Percentiles rank a stretch among this genome's conserved stretches.
Conservation (phyloP, 2,329 filamentous ascomycete species). For the Pezicula neosporulosa region DNA sequence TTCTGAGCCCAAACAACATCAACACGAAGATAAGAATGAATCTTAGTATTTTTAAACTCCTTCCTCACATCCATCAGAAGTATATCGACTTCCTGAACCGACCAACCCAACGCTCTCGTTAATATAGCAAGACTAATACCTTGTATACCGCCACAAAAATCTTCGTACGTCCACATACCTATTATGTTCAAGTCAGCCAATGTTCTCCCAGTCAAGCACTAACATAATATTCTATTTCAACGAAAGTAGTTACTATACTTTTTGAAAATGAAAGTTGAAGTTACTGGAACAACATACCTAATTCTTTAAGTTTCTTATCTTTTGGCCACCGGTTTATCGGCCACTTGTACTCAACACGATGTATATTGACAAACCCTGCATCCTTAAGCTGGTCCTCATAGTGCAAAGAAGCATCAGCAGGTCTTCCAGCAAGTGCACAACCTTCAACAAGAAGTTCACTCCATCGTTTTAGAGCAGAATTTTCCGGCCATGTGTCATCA, state of each 20-base stretch:
- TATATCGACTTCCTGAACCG: conserved; percentile 13
- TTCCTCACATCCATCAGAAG: conserved; percentile 14
- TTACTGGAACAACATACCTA: conserved; percentile 17
- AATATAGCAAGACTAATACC: neutral
- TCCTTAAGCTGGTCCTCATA: conserved; percentile 23
- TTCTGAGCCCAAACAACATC: conserved; percentile 13
- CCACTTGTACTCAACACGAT: conserved; percentile 21
- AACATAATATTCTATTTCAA: too few species aligned
- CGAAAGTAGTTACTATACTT: too few species aligned
- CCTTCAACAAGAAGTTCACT: conserved; percentile 30
- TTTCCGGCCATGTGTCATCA: conserved; percentile 28
- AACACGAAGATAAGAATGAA: conserved; percentile 16
- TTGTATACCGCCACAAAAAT: neutral
- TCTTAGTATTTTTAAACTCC: conserved; percentile 14
- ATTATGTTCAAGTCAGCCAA: neutral
- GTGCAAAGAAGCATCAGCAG: neutral
- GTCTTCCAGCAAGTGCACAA: conserved; percentile 29
- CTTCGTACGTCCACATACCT: neutral
- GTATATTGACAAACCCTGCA: conserved; percentile 24
- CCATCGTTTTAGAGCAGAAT: neutral
- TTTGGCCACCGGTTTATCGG: conserved; percentile 21
- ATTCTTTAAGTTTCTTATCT: conserved; percentile 13
- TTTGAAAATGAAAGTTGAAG: too few species aligned
- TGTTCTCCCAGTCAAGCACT: too few species aligned
- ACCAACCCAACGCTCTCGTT: conserved; percentile 8